These are phyloP conservation scores for Neofusicoccum parvum DNA, from an alignment of 2,329 filamentous ascomycete species.

Conservation along the genomic window DNA sequence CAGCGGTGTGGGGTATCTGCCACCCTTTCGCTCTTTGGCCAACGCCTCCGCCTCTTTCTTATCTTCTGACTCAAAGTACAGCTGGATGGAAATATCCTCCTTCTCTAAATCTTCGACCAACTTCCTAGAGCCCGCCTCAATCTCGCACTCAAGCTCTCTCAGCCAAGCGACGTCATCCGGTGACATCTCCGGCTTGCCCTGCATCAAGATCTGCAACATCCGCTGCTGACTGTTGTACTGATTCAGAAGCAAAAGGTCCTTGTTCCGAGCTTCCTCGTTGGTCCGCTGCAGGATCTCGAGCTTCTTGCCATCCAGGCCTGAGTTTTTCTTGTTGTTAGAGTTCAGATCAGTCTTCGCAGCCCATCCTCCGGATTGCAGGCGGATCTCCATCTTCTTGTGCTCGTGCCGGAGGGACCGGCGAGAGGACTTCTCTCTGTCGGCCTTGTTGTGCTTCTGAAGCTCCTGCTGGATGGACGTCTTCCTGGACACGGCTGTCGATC, in stretches of 20 bases:
- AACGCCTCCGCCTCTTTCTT: neutral
- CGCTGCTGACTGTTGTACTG: slow-evolving; percentile 1
- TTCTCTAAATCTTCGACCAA: neutral
- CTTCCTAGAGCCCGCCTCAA: neutral
- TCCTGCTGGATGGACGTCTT: slow-evolving; percentile 8
- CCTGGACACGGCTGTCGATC: neutral
- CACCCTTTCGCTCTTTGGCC: neutral
- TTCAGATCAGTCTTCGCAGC: neutral
- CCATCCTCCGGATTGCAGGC: slow-evolving; percentile 5
- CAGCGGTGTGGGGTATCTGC: slow-evolving; percentile 11
- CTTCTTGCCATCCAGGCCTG: slow-evolving; percentile 19
- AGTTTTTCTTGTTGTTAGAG: slow-evolving; percentile 20
- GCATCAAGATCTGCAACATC: neutral
- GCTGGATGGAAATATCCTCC: slow-evolving; percentile 32
- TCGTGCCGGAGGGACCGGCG: neutral
- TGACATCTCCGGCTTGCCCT: neutral
- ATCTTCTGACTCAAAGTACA: neutral
- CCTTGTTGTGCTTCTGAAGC: slow-evolving; percentile 9
- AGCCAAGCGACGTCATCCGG: slow-evolving; percentile 3
- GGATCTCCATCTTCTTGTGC: slow-evolving; percentile 19
- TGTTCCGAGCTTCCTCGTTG: slow-evolving; percentile 8
- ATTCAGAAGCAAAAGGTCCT: neutral
- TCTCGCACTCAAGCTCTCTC: neutral
- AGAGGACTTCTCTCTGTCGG: slow-evolving; percentile 11
- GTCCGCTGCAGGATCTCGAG: slow-evolving; percentile 18